phyloP scores from a whole-genome alignment of 2,329 filamentous ascomycete genomes.

The Diaporthe citri region DNA sequence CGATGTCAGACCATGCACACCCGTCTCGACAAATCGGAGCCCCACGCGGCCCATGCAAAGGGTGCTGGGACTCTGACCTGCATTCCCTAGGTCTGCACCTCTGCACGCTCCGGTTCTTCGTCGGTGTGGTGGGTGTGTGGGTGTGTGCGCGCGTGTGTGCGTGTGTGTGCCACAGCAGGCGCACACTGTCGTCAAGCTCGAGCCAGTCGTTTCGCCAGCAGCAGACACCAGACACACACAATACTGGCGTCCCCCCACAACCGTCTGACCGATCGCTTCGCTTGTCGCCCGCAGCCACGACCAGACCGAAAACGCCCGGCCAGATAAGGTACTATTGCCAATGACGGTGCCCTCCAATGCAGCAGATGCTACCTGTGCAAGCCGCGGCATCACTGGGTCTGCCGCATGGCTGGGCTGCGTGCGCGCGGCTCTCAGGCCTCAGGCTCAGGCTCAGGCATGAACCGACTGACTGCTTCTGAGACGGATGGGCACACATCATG shows the following conservation, averaged over 20 bases:
- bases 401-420: conserved; percentile 7
- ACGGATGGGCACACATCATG: conserved; percentile 14
- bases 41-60: conserved; percentile 7
- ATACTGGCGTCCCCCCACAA: neutral
- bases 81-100: conserved; percentile 24
- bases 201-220: conserved; percentile 30
- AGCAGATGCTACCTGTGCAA: neutral
- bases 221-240: conserved; percentile 11
- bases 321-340: conserved; percentile 23
- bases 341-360: neutral
- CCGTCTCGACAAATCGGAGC: conserved; percentile 28
- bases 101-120: neutral
- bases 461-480: neutral
- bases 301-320: conserved; percentile 14
- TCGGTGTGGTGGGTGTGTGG: conserved; percentile 28
- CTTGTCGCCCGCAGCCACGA: conserved; percentile 2
- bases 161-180: conserved; percentile 25
- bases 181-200: conserved; percentile 21
- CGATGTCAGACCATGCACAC: conserved; percentile 28
- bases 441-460: conserved; percentile 1
- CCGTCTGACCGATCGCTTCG: conserved; percentile 30
- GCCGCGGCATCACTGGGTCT: neutral
- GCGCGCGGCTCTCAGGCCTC: conserved; percentile 3
- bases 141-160: neutral
- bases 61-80: conserved; percentile 25